Base-by-base conservation (phyloP, 192 early-diverging fungal species). In the Glomus cerebriforme region DNA sequence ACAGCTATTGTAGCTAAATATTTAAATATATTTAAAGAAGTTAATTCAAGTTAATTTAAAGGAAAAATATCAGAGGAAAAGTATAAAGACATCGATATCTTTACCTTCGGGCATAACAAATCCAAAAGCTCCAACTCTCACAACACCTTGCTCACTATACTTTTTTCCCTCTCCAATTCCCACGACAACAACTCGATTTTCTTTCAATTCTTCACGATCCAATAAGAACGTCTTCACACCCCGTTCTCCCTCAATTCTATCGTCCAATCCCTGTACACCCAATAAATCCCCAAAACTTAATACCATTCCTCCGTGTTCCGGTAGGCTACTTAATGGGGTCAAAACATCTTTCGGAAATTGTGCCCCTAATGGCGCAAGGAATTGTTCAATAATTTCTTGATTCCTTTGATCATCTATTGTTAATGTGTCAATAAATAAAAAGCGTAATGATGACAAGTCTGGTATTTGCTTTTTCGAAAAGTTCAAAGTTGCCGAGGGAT, bases 261-360 rank as follows among this genome's bases (percentile, higher is more conserved):
- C 63, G 65, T 85, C 84, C 0, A 82, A 75, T 13, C 84, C 84
- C 35, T 79, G 60, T 9, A 82, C 82, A 70, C 86, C 88, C 2
- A 93, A 70, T 62, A 89, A 83, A 79, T 94, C 92, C n/a, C 91
- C 87, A 80, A 93, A 88, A 59, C 89, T 86, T 75, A 94, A 79
- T 34, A 93, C 86, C 83, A 91, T 91, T 10, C 93, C 92, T 63
- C 93, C 93, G 62, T 94, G 90, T 82, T 94, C 93, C 1, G 92
- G 86, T 59, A 94, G 80, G 37, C 90, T 92, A 31, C 86, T 86
- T 77, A 94, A 85, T 12, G 93, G 88, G 7, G 88, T 90, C 15
- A 94, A 81, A 0, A 93, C 90, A 13, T 82, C 77, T 54, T 84
- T 59, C 17, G 89, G 89, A 58, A 80, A 58, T 49, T 80, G 79